A percentile compares a stretch with the other conserved stretches of the same genome.
Evolutionary conservation across 108 stramenopile species (phyloP).

Genomic region (Licmophora abbreviata): DNA sequence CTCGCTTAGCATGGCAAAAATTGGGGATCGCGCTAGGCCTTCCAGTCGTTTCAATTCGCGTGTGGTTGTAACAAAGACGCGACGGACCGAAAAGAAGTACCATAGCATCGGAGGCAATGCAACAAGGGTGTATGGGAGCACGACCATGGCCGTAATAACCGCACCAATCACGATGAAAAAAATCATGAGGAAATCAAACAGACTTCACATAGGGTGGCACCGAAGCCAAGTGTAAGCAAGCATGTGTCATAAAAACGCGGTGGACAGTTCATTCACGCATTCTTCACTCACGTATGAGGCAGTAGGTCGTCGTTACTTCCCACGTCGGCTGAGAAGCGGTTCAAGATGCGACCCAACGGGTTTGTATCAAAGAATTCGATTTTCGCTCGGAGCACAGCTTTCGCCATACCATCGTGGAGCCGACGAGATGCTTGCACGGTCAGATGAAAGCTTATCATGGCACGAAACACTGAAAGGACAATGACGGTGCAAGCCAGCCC

Average conservation of each 20-base stretch:
- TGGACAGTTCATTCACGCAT: too few relatives aligned
- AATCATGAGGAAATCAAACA: conserved; percentile 71
- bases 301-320: conserved; percentile 74
- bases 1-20: conserved; percentile 85
- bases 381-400: conserved; percentile 71
- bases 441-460: conserved; percentile 37
- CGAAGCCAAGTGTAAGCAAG: too few relatives aligned
- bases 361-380: conserved; percentile 91
- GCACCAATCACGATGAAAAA: conserved; percentile 59
- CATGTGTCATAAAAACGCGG: too few relatives aligned
- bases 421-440: conserved; percentile 54
- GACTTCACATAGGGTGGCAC: too few relatives aligned
- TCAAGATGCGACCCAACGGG: conserved; percentile 83
- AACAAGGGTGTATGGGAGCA: conserved; percentile 59
- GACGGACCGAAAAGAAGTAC: conserved; percentile 57
- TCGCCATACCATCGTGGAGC: conserved; percentile 76
- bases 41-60: conserved; percentile 85
- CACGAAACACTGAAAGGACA: conserved; percentile 41
- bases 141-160: conserved; percentile 50
- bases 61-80: conserved; percentile 63
- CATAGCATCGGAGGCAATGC: conserved; percentile 58
- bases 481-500: conserved; percentile 35
- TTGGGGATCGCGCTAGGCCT: conserved; percentile 75
- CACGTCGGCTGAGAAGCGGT: conserved; percentile 76
- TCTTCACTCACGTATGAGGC: conserved; percentile 26